These are phyloP conservation scores for Fusarium praegraminearum DNA, from an alignment of 2,329 filamentous ascomycete genomes.

Conservation along the genomic window DNA sequence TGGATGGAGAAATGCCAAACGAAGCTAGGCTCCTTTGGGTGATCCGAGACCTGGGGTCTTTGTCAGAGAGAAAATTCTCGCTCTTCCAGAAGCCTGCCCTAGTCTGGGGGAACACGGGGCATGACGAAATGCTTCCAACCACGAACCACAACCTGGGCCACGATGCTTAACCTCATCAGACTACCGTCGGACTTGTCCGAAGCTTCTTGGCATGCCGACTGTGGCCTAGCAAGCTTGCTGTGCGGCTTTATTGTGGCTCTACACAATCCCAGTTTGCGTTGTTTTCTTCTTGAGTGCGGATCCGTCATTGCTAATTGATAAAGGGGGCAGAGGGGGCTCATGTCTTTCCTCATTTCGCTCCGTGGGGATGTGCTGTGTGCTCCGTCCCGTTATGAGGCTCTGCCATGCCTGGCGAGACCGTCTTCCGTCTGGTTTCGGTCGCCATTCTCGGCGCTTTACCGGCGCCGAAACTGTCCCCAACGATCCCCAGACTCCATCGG, in stretches of 20 bases:
- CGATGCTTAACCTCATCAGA: constrained; percentile 41
- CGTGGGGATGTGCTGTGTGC: constrained; percentile 14
- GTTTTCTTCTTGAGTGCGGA: constrained; percentile 42
- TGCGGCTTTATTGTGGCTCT: constrained; percentile 43
- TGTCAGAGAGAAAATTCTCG: constrained; percentile 41
- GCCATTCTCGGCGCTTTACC: constrained; percentile 50
- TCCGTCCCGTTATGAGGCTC: constrained; percentile 34
- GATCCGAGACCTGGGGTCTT: constrained; percentile 20
- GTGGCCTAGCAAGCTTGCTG: constrained; percentile 44
- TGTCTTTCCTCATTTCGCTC: constrained; percentile 38
- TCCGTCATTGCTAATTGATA: constrained; percentile 36
- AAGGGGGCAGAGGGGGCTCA: constrained; percentile 34
- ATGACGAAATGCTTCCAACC: constrained; percentile 42
- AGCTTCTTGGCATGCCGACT: constrained; percentile 43
- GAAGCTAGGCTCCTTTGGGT: constrained; percentile 31
- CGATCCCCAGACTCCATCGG: constrained; percentile 39
- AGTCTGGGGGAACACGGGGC: constrained; percentile 35
- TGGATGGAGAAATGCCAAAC: constrained; percentile 34
- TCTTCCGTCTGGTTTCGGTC: constrained; percentile 37
- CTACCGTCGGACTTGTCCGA: constrained; percentile 48
- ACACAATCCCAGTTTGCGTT: constrained; percentile 36
- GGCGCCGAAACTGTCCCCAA: constrained; percentile 44
- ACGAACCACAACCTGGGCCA: constrained; percentile 27
- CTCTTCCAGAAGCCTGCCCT: constrained; percentile 50
- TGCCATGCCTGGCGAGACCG: constrained; percentile 28